These are phyloP conservation scores for Stipa capillata DNA, from an alignment of 176 grass and related monocot genomes.

Conservation along the genomic window DNA sequence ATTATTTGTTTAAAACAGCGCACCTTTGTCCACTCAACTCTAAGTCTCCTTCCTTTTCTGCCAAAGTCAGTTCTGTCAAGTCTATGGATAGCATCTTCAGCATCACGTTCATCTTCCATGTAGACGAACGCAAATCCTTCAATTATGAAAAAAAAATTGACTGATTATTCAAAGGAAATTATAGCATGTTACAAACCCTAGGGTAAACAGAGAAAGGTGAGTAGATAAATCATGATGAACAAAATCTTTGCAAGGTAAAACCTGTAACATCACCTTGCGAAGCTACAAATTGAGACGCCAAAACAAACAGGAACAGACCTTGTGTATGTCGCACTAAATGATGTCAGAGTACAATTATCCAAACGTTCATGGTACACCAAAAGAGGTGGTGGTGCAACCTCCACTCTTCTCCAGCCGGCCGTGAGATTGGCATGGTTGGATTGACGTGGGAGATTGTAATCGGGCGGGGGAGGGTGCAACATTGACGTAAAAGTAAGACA, in stretches of 20 bases:
- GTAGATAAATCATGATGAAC: not conserved
- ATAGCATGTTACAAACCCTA: not conserved
- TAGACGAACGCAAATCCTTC: slow-evolving; percentile 98
- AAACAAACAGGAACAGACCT: slow-evolving; percentile 95
- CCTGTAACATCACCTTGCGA: slow-evolving; percentile 29
- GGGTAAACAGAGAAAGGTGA: not conserved
- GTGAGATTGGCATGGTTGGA: slow-evolving; percentile 61
- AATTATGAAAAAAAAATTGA: slow-evolving; percentile 5
- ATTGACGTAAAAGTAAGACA: slow-evolving; percentile 68
- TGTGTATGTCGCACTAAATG: slow-evolving; percentile 69
- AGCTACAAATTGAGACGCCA: slow-evolving; percentile 50
- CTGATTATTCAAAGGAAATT: slow-evolving; percentile 9
- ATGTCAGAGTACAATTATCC: slow-evolving; percentile 70
- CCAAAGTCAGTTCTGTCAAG: slow-evolving; percentile 95
- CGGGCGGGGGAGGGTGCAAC: slow-evolving; percentile 51
- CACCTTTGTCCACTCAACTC: slow-evolving; percentile 95
- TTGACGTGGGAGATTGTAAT: slow-evolving; percentile 57
- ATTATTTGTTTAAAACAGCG: not conserved
- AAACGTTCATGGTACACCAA: slow-evolving; percentile 59
- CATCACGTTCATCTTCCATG: slow-evolving; percentile 97
- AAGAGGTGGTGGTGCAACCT: slow-evolving; percentile 73
- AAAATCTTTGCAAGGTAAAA: slow-evolving; percentile 24
- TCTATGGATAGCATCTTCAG: slow-evolving; percentile 73
- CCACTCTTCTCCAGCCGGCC: slow-evolving; percentile 86
- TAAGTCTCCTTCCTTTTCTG: slow-evolving; percentile 74